Evolutionary conservation across 2,329 filamentous ascomycete species (phyloP).

Genomic region (Claviceps spartinae): DNA sequence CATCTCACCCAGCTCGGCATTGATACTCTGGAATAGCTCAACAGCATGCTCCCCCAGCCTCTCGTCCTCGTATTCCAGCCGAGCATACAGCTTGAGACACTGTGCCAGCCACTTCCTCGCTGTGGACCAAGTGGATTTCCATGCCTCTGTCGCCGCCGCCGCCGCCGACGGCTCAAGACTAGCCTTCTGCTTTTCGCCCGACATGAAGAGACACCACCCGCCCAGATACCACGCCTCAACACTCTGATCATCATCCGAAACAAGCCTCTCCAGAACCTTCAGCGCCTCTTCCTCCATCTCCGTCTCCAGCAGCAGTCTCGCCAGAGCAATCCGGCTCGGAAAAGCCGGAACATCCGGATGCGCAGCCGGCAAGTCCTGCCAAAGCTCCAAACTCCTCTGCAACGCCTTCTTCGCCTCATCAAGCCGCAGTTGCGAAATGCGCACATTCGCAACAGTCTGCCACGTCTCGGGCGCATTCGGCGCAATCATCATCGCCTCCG

Average conservation of each 20-base stretch:
- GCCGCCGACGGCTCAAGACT: constrained; percentile 21
- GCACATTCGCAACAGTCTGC: constrained; percentile 86
- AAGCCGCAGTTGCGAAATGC: constrained; percentile 70
- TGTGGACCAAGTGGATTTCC: constrained; percentile 53
- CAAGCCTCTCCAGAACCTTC: constrained; percentile 68
- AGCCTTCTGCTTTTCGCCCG: constrained; percentile 50
- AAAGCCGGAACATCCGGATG: constrained; percentile 72
- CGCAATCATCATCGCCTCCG: constrained; percentile 76
- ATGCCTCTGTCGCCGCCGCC: constrained; percentile 23
- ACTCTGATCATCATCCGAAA: constrained; percentile 82
- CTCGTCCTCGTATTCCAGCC: constrained; percentile 76
- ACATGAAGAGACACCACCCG: constrained; percentile 78
- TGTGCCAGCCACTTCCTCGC: constrained; percentile 74
- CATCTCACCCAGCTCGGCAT: constrained; percentile 49
- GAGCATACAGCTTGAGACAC: constrained; percentile 63
- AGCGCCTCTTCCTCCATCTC: constrained; percentile 75
- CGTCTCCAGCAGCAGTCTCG: constrained; percentile 79
- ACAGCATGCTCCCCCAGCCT: constrained; percentile 60
- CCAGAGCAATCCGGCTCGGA: constrained; percentile 68
- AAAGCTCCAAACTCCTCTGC: constrained; percentile 64
- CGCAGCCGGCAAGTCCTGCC: constrained; percentile 63
- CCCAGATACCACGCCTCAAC: constrained; percentile 96
- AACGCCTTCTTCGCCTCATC: constrained; percentile 75
- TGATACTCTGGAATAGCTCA: constrained; percentile 54
- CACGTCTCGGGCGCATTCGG: constrained; percentile 77